Base-by-base conservation (phyloP, 176 grass and related monocot genomes). In the Musa itinerans region DNA sequence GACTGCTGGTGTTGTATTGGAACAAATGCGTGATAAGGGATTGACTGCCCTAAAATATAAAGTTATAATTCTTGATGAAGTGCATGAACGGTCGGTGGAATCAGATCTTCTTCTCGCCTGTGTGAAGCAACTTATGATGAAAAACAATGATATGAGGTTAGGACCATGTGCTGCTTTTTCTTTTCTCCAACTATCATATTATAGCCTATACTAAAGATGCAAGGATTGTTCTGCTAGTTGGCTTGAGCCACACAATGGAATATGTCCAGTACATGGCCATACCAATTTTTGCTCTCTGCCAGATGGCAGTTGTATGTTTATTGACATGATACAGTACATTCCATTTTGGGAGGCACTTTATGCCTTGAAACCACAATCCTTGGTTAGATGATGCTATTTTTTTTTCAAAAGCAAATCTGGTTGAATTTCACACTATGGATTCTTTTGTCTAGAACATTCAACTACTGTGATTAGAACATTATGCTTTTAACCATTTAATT, bases 61-160 rank as follows among this genome's bases (percentile, higher is more conserved):
- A 63, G 92, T 96, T 77, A 90, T 96, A 84, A 96, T 96, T 82
- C 92, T 96, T 75, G 92, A 96, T 80, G 92, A 96, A 82, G 81
- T 96, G 52, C 92, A 96, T 72, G 92, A 96, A 80, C 81, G 92
- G 77, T 96, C 89, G 0, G 92, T 96, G 51, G 92, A 96, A 88
- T 96, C 92, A 81, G 92, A 96, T 92, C 89, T 92, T 77, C 78
- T 96, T 58, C 89, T 96, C 61, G 85, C 89, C 50, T 86, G 85
- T 70, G 77, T 90, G 48, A 96, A 88, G 69, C 93, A 86, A 68
- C 92, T 92, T 84, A 83, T 92, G 83, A 86, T 92, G 87, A 96
- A 96, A 85, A 96, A 90, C 64, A 85, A 83, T 71, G 87, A 96
- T 68, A 71, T 92, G 73, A 96, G 93, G 93, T 96, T 75, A 69